Conservation (phyloP, 345 rosid species). For the Gossypium australe region DNA sequence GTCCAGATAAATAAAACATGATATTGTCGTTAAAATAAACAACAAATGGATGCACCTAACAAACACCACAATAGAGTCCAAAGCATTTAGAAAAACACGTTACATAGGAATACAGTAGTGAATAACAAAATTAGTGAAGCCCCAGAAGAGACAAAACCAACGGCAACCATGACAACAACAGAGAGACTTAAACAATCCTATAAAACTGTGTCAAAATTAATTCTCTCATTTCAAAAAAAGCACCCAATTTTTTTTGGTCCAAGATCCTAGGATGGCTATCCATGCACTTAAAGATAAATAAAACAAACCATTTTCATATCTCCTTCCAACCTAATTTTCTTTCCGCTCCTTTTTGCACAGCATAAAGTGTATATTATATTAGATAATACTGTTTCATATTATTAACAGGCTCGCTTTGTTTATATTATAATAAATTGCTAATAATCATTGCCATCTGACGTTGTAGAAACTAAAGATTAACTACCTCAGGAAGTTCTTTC, state of each 20-base stretch:
- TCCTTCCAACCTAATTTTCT: neutral
- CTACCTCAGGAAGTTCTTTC: constrained; percentile 79
- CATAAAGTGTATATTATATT: neutral
- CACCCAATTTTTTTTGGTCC: neutral
- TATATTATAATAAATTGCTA: constrained; percentile 1
- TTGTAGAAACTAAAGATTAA: neutral
- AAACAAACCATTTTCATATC: neutral
- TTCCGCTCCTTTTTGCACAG: neutral
- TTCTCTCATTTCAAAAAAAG: neutral
- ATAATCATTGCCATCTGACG: neutral
- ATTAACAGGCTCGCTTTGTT: neutral
- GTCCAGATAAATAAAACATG: neutral
- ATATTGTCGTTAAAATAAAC: neutral
- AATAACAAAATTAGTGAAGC: neutral
- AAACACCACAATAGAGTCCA: neutral
- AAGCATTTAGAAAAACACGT: neutral
- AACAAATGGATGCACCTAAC: neutral
- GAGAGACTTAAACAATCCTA: constrained; percentile 1
- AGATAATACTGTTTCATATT: neutral
- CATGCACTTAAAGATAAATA: neutral
- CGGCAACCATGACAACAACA: too few relatives aligned
- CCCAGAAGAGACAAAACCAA: neutral
- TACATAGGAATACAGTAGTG: neutral
- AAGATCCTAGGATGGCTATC: neutral
- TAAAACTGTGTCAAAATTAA: neutral